Evolutionary conservation across 768 basidiomycete genomes (phyloP).

Genomic region (Mycena indigotica): DNA sequence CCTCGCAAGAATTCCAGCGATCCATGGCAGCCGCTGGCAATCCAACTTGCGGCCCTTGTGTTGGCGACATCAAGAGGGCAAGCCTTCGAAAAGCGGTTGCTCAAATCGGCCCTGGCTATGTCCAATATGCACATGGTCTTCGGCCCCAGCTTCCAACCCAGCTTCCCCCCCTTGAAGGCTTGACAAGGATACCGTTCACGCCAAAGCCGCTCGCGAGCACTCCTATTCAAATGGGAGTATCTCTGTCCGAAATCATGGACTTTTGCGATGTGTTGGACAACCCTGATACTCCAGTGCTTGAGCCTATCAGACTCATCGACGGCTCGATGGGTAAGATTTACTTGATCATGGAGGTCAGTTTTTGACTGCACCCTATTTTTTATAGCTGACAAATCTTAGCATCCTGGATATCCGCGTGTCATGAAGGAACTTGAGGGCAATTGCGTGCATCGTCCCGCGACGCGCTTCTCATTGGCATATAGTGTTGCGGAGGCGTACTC

Average conservation of each 20-base stretch:
- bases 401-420: constrained; percentile 15
- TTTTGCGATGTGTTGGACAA: constrained; percentile 20
- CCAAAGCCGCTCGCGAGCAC: constrained; percentile 9
- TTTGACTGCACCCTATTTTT: neutral
- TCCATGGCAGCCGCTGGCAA: constrained; percentile 5
- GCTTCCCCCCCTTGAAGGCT: constrained; percentile 3
- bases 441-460: constrained; percentile 19
- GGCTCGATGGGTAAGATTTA: constrained; percentile 8
- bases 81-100: constrained; percentile 14
- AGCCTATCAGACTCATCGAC: constrained; percentile 2
- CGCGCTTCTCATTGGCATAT: constrained; percentile 19
- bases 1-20: constrained; percentile 5
- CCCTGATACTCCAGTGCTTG: constrained; percentile 13
- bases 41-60: constrained; percentile 12
- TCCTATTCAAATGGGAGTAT: constrained; percentile 13
- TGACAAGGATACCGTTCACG: constrained; percentile 21
- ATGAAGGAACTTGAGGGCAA: constrained; percentile 16
- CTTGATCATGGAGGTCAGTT: constrained; percentile 17
- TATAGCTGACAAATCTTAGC: neutral
- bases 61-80: constrained; percentile 16
- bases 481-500: constrained; percentile 20
- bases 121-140: constrained; percentile 14
- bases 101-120: constrained; percentile 11
- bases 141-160: constrained; percentile 14
- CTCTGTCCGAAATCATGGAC: constrained; percentile 19